A percentile compares a stretch with the other conserved stretches of the same genome.
Evolutionary conservation across 2,329 filamentous ascomycete genomes (phyloP).

Genomic region (Xylariaceae sp.): DNA sequence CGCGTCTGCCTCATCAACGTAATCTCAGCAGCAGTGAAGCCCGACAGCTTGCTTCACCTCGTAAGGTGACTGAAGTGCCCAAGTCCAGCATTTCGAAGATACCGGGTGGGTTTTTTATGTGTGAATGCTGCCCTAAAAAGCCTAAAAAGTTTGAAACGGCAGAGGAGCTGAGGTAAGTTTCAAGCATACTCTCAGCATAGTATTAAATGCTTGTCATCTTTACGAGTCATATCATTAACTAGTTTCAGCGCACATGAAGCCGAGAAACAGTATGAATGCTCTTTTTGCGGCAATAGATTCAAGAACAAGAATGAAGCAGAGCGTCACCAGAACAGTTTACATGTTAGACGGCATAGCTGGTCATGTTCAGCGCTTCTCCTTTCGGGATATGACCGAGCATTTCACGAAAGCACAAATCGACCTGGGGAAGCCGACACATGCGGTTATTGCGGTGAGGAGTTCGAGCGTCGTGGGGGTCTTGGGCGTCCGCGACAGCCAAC

Average conservation of each 20-base stretch:
- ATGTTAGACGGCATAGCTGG: slow-evolving; percentile 92
- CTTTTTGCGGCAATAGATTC: slow-evolving; percentile 91
- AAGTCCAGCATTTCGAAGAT: slow-evolving; percentile 53
- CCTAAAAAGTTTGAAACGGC: slow-evolving; percentile 90
- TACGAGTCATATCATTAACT: slow-evolving; percentile 26
- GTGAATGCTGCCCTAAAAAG: slow-evolving; percentile 96
- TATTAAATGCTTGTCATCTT: slow-evolving; percentile 1
- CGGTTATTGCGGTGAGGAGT: slow-evolving; percentile 95
- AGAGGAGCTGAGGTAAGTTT: slow-evolving; percentile 77
- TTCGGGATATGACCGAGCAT: slow-evolving; percentile 75
- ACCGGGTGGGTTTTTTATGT: slow-evolving; percentile 63
- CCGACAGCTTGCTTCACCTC: slow-evolving; percentile 49
- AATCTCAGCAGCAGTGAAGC: slow-evolving; percentile 50
- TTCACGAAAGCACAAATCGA: slow-evolving; percentile 75
- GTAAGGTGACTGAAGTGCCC: slow-evolving; percentile 54
- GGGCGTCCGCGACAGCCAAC: slow-evolving; percentile 57
- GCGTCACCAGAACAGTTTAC: slow-evolving; percentile 92
- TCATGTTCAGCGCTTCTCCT: slow-evolving; percentile 79
- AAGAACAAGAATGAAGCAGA: slow-evolving; percentile 99
- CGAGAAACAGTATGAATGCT: slow-evolving; percentile 95
- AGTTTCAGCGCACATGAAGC: slow-evolving; percentile 75
- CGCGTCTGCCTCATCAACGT: slow-evolving; percentile 48
- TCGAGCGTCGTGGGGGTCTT: slow-evolving; percentile 55
- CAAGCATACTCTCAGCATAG: neutral
- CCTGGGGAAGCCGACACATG: slow-evolving; percentile 77